phyloP scores from a whole-genome alignment of 495 filamentous ascomycete genomes.

The Trichoderma orchidacearum region DNA sequence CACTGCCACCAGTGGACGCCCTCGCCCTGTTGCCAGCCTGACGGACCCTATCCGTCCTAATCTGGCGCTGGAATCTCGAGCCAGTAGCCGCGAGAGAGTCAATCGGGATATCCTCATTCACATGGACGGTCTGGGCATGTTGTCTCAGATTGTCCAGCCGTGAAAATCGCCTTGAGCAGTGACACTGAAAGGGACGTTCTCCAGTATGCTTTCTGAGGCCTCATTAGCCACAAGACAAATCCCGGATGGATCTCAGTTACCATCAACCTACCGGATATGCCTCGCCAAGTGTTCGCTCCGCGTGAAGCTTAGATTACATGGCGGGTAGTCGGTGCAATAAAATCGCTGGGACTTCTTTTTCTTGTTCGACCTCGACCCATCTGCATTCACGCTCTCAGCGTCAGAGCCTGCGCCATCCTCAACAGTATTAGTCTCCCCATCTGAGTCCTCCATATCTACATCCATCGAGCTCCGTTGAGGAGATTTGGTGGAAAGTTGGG shows the following conservation, averaged over 20 bases:
- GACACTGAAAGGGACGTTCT: conserved; percentile 93
- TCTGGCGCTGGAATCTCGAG: conserved; percentile 86
- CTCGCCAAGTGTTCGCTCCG: conserved; percentile 90
- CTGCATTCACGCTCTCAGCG: conserved; percentile 54
- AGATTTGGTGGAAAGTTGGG: conserved; percentile 48
- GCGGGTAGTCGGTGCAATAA: conserved; percentile 94
- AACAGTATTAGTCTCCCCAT: conserved; percentile 29
- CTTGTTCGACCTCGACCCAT: conserved; percentile 55
- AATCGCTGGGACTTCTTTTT: conserved; percentile 97
- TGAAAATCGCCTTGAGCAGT: conserved; percentile 92
- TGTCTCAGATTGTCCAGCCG: conserved; percentile 91
- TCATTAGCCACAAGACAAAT: conserved; percentile 11
- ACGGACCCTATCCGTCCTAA: conserved; percentile 62
- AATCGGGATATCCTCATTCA: conserved; percentile 90
- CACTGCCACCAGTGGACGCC: conserved; percentile 55
- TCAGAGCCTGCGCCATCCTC: conserved; percentile 63
- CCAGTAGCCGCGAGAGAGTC: conserved; percentile 91
- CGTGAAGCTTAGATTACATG: conserved; percentile 90
- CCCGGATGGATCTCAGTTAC: too few relatives aligned
- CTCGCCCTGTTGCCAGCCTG: conserved; percentile 57
- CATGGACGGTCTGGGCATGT: conserved; percentile 94
- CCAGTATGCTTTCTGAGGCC: conserved; percentile 79
- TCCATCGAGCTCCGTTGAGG: conserved; percentile 49
- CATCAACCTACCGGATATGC: conserved; percentile 61
- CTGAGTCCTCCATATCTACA: conserved; percentile 63